Base-by-base conservation (phyloP, 2,329 filamentous ascomycete species). In the Fusarium sp. region DNA sequence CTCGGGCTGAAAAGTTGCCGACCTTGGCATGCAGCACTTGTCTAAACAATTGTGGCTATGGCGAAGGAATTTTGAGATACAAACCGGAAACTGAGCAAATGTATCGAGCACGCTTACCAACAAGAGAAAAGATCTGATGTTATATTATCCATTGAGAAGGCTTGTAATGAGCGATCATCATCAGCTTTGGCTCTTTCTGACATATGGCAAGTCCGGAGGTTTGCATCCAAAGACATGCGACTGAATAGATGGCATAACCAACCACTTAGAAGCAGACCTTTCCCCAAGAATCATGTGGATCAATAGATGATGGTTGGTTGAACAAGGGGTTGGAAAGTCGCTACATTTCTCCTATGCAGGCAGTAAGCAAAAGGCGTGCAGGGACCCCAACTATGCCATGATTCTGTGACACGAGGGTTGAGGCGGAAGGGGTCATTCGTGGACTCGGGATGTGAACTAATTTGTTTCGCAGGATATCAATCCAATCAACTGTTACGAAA, bases 361-460 rank as follows among this genome's bases (percentile, higher is more conserved):
- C 34, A 31, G 62, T 50, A 42, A 66, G 63, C 61, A 66, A 38
- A n/a, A 42, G 31, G 33, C 61, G n/a, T 40, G 31, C 31, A 44
- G 15, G n/a, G 43, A 48, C 49, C 22, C 31, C 31, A 33, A 46
- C 31, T 51, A 20, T 28, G 33, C 22, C 18, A 38, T 39, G 26
- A 20, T 38, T 43, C 20, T 50, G 33, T 39, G 58, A 11, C 53
- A 64, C 44, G 45, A 48, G 44, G 44, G 34, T 15, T 26, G 46
- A 26, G 28, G 14, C 17, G 17, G 11, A 42, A 38, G 22, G 33
- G 13, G 33, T 45, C 45, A 65, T 64, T 64, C 52, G 44, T 39
- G 22, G 34, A 18, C 26, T 34, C 8, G 14, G 18, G 38, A 53
- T 31, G 31, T 11, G 10, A 38, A 38, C 8, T 28, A 17, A 38